Conservation (phyloP, 164 flowering plant genomes). For the Sextonia rubra region DNA sequence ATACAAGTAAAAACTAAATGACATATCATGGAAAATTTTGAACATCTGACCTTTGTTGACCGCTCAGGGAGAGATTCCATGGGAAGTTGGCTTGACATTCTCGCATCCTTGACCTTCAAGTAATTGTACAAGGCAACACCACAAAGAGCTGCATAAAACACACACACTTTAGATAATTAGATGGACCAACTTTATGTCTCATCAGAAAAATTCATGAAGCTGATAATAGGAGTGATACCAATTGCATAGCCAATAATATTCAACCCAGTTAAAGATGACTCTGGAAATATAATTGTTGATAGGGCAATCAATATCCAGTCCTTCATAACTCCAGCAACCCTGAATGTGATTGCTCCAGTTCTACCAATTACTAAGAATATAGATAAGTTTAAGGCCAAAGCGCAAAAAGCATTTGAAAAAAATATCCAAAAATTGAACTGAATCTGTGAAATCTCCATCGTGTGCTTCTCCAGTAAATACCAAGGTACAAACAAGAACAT, state of each 20-base stretch:
- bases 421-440: constrained; percentile 96
- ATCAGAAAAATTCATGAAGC: no score
- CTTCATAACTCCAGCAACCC: constrained; percentile 96
- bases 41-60: constrained; percentile 44
- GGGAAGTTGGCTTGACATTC: constrained; percentile 54
- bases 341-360: constrained; percentile 94
- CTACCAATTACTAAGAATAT: constrained; percentile 92
- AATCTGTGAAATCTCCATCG: constrained; percentile 74
- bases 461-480: constrained; percentile 83
- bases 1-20: no score
- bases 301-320: constrained; percentile 98
- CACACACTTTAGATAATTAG: no score
- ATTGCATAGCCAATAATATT: constrained; percentile 92
- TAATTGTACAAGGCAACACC: constrained; percentile 98
- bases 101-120: constrained; percentile 83
- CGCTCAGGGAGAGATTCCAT: constrained; percentile 57
- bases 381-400: constrained; percentile 89
- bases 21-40: neutral
- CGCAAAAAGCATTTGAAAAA: constrained; percentile 88
- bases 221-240: constrained; percentile 39
- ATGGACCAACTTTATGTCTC: no score
- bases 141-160: constrained; percentile 57
- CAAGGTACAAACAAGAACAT: constrained; percentile 85
- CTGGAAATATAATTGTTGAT: constrained; percentile 92
- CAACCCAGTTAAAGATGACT: constrained; percentile 83